Percentiles rank a stretch among this genome's conserved stretches.
phyloP scores from a whole-genome alignment of 441 rosid species.

The Populus hybrid region DNA sequence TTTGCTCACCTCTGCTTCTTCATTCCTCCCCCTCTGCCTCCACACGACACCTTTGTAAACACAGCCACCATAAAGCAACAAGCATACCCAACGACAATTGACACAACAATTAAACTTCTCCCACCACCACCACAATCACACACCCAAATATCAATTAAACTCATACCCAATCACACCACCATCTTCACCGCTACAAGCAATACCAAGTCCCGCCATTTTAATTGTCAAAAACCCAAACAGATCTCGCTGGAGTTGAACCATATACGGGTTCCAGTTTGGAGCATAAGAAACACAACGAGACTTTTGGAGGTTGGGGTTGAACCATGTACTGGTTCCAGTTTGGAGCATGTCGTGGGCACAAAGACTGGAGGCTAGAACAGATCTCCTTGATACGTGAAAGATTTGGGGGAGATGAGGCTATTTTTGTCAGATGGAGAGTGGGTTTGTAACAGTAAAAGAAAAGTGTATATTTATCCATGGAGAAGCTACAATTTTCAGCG shows the following conservation, averaged over 20 bases:
- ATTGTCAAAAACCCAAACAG: neutral
- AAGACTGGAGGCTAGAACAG: neutral
- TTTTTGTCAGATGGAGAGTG: neutral
- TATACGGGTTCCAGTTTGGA: neutral
- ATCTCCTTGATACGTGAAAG: neutral
- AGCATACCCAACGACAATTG: too few species aligned
- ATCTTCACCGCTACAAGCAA: neutral
- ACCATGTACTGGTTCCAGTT: neutral
- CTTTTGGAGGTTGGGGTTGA: neutral
- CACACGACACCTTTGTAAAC: neutral
- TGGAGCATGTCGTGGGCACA: neutral
- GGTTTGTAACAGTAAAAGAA: neutral
- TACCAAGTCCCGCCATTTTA: neutral
- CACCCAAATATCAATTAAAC: neutral
- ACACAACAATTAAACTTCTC: neutral
- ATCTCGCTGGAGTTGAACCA: neutral
- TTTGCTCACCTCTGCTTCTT: neutral
- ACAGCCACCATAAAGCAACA: neutral
- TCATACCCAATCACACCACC: neutral
- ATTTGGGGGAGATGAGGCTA: neutral
- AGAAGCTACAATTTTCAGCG: neutral
- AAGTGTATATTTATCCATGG: neutral
- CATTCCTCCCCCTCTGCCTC: neutral
- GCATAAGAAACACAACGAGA: too few species aligned
- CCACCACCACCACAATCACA: neutral